A percentile compares a stretch with the other conserved stretches of the same genome.
Evolutionary conservation across 2,329 filamentous ascomycete species (phyloP).

Genomic region (Xylaria sp.): DNA sequence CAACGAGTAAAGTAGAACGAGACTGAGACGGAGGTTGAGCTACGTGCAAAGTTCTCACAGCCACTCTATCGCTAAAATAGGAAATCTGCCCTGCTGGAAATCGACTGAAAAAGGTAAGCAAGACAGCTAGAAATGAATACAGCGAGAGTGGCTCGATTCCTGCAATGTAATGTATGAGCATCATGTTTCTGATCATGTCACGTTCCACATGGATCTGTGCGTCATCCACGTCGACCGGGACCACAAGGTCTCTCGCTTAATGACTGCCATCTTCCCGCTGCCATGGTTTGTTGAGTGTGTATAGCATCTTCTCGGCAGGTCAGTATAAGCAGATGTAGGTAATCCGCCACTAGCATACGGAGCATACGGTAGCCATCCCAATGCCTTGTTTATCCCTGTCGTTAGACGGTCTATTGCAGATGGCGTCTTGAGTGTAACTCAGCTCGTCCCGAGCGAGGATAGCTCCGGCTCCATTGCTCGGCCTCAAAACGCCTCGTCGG

Average conservation of each 20-base stretch:
- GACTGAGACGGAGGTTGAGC: background rate
- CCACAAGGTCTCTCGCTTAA: conserved; percentile 3
- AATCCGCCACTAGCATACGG: conserved; percentile 2
- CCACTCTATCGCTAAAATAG: background rate
- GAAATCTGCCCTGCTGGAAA: background rate
- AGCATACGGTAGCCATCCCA: background rate
- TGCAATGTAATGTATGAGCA: conserved; percentile 3
- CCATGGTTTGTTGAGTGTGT: background rate
- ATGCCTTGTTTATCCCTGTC: conserved; percentile 19
- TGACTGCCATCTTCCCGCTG: background rate
- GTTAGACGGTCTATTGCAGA: conserved; percentile 2
- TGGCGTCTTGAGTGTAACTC: conserved; percentile 17
- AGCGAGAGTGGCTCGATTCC: background rate
- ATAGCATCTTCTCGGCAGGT: background rate
- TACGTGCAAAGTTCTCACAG: background rate
- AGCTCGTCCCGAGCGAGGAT: conserved; percentile 6
- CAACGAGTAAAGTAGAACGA: background rate
- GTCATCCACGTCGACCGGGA: background rate
- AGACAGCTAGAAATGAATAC: background rate
- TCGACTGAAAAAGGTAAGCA: background rate
- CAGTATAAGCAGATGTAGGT: background rate
- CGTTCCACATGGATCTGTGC: conserved; percentile 1
- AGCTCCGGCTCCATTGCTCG: background rate
- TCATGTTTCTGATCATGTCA: conserved; percentile 2
- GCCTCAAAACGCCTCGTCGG: background rate